Base-by-base conservation (phyloP, 768 basidiomycete species). In the Lenzites betulinus region DNA sequence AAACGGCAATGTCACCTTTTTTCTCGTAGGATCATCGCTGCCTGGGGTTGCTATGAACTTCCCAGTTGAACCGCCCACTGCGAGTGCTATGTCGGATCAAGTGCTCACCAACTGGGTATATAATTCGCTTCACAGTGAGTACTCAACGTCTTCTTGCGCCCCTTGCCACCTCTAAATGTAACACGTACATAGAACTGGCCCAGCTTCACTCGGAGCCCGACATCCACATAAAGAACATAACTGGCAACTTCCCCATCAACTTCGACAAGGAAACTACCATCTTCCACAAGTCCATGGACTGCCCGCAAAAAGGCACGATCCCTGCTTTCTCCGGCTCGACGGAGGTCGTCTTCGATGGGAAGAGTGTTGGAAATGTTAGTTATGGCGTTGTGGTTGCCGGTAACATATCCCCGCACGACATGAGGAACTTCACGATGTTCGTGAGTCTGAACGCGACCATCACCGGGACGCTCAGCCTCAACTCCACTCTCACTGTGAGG, bases 331-430 rank as follows among this genome's bases (percentile, higher is more conserved):
- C n/a, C 20, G 68, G 64, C 7, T 66, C 58, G n/a, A 57, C 65
- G 15, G 62, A 65, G 42, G 62, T 71, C 11, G 66, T 65, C 30
- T 60, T 69, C 22, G 55, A 68, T 13, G 76, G 75, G 2, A 70
- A 77, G 47, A 78, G 73, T 0, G 58, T 72, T 2, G 72, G 73
- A 1, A 70, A 71, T 8, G 62, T 76, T 23, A 70, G 46, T 48
- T 65, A 80, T 20, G 80, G 79, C 12, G 67, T 82, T 7, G 77
- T 73, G 7, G 79, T 75, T 0, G 68, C 58, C 28, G 82, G 83
- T 15, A 79, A 78, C 7, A 69, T 84, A 49, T 52, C 81, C 2
- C 83, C 82, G 2, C 56, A 51, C 35, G 23, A 64, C 28, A 15
- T 68, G 30, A 47, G 36, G 7, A 52, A 66, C 22, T 57, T 59